Base-by-base conservation (phyloP, 2,329 filamentous ascomycete genomes). In the Epichloe sp. region DNA sequence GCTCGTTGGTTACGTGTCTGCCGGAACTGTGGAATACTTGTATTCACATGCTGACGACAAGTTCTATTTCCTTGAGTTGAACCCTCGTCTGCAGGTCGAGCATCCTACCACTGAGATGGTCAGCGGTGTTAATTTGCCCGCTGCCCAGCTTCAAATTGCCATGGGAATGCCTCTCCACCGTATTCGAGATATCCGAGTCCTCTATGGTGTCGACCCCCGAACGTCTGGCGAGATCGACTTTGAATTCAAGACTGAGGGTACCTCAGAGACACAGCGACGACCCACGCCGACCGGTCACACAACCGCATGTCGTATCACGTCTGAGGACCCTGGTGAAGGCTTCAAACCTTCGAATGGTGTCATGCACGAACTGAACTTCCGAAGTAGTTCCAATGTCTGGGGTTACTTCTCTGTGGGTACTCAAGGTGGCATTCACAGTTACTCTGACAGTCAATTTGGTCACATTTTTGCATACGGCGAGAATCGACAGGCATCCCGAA, bases 41-140 rank as follows among this genome's bases (percentile, higher is more conserved):
- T 98, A 98, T 77, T 98, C 93, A 42, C 89, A 98, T 70, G 76
- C 88, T 17, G 93, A 98, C 60, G 89, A 97, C 78, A 93, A 95
- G 71, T 98, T 98, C 76, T 98, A 97, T 79, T 98, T 98, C 76
- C 76, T 98, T 58, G 93, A 98, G 73, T 74, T 98, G 65, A 98
- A 98, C 76, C 93, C 93, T 47, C 88, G 93, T 88, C 85, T 98
- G 51, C 93, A 98, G 74, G 93, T 98, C 71, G 93, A 98, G 80
- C 93, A 98, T 74, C 93, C 93, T 44, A 98, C 91, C 49, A 98
- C 93, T 31, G 93, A 98, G 70, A 98, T 98, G 93, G 93, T 98
- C 58, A 94, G 86, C 62, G 93, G 94, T 66, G 93, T 98, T 65
- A 95, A 97, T 71, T 71, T 98, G 66, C 93, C 93, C 48, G 93